A percentile compares a stretch with the other conserved stretches of the same genome.
Evolutionary conservation across 2,329 filamentous ascomycete genomes (phyloP).

Genomic region (Fusarium pseudonygamai): DNA sequence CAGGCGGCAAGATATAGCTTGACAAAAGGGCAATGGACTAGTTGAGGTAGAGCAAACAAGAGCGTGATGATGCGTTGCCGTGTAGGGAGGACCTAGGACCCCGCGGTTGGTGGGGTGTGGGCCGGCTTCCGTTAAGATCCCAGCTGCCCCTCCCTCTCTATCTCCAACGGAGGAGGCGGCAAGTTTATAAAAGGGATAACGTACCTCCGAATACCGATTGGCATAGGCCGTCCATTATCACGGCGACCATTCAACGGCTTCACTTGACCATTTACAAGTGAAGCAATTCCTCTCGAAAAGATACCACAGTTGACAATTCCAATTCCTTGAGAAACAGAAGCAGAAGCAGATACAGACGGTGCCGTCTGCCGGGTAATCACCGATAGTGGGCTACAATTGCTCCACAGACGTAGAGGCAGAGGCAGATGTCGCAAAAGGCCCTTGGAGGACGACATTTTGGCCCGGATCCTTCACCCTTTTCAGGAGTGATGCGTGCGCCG

Average conservation of each 20-base stretch:
- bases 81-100: slow-evolving; percentile 9
- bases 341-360: not conserved
- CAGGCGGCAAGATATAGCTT: not conserved
- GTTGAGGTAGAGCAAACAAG: not conserved
- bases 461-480: slow-evolving; percentile 27
- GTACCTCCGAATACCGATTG: slow-evolving; percentile 42
- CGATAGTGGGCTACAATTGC: slow-evolving; percentile 34
- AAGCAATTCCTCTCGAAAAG: slow-evolving; percentile 14
- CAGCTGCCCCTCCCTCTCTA: slow-evolving; percentile 3
- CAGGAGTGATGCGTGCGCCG: slow-evolving; percentile 20
- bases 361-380: slow-evolving; percentile 31
- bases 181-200: slow-evolving; percentile 12
- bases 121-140: not conserved
- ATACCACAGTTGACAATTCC: slow-evolving; percentile 2
- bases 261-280: slow-evolving; percentile 17
- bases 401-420: slow-evolving; percentile 39
- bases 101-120: slow-evolving; percentile 34
- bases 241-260: slow-evolving; percentile 29
- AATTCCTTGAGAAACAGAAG: not conserved
- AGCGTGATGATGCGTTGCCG: slow-evolving; percentile 32
- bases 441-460: slow-evolving; percentile 42
- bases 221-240: slow-evolving; percentile 28
- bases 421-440: slow-evolving; percentile 44
- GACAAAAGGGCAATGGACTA: slow-evolving; percentile 19
- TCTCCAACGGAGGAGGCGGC: not conserved